These are phyloP conservation scores for Solanum hybrid DNA, from an alignment of 305 asterid species.

Conservation along the genomic window DNA sequence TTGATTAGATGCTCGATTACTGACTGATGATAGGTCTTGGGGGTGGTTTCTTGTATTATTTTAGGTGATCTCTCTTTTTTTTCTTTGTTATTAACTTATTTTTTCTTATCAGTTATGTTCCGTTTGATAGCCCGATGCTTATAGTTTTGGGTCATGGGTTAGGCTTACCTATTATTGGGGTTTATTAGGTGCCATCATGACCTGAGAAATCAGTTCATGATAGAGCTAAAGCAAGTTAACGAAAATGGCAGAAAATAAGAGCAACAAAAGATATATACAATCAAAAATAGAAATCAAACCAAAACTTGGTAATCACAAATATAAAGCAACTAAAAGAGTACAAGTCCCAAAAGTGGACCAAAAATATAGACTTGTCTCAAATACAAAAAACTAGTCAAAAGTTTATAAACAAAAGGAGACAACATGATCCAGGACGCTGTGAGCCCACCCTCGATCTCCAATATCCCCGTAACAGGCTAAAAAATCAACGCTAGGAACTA, in stretches of 20 bases:
- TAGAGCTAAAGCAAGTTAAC: background rate
- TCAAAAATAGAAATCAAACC: background rate
- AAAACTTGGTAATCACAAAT: background rate
- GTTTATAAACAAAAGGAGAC: background rate
- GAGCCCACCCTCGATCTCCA: background rate
- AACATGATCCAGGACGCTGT: accelerated
- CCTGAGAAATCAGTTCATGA: background rate
- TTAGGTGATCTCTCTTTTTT: background rate
- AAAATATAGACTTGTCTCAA: no score
- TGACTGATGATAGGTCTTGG: background rate
- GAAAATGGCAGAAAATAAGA: background rate
- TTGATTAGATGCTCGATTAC: background rate
- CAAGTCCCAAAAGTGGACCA: background rate
- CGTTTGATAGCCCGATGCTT: background rate
- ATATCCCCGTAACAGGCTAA: background rate
- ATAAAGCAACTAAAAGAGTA: background rate
- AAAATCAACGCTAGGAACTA: background rate
- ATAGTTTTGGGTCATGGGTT: background rate
- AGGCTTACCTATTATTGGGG: background rate
- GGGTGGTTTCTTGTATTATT: background rate
- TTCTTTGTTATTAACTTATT: background rate
- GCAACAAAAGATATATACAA: background rate
- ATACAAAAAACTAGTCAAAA: no score
- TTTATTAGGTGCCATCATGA: background rate
- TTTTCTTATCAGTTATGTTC: background rate